These are phyloP conservation scores for Lodderomyces pseudojiufengensis DNA, from an alignment of 1,139 yeast genomes.

Conservation along the genomic window DNA sequence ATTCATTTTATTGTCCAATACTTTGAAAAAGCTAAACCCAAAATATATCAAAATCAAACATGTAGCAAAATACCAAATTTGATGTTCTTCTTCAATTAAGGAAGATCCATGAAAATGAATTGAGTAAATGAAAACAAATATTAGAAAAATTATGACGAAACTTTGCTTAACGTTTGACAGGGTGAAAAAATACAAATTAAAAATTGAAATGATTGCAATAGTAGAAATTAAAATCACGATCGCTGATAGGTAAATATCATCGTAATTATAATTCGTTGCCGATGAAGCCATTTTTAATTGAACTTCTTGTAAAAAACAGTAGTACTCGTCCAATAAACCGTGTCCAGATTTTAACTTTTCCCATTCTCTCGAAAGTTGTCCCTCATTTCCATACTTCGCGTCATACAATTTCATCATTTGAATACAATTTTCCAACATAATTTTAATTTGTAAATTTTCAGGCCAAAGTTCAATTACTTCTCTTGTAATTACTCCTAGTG, in stretches of 20 bases:
- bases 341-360: constrained; percentile 9
- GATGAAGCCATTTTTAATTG: constrained; percentile 60
- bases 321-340: constrained; percentile 21
- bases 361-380: constrained; percentile 16
- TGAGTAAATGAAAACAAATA: constrained; percentile 45
- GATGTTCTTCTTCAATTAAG: constrained; percentile 95
- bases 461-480: constrained; percentile 55
- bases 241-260: constrained; percentile 49
- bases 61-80: constrained; percentile 86
- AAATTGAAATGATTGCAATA: constrained; percentile 19
- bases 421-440: constrained; percentile 56
- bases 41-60: constrained; percentile 23
- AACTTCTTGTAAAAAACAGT: constrained; percentile 40
- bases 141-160: constrained; percentile 22
- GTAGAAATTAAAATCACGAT: constrained; percentile 28
- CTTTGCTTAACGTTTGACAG: constrained; percentile 10
- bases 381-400: constrained; percentile 21
- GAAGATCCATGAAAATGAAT: constrained; percentile 81
- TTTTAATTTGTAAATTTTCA: constrained; percentile 29
- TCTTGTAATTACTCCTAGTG: constrained; percentile 67
- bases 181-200: constrained; percentile 16
- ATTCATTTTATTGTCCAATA: constrained; percentile 6
- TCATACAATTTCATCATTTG: constrained; percentile 48
- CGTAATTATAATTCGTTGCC: constrained; percentile 70
- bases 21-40: constrained; percentile 13